Evolutionary conservation across 2,329 filamentous ascomycete species (phyloP), one percentile per base, ranked within the genome.

Genomic region (Colletotrichum agaves): DNA sequence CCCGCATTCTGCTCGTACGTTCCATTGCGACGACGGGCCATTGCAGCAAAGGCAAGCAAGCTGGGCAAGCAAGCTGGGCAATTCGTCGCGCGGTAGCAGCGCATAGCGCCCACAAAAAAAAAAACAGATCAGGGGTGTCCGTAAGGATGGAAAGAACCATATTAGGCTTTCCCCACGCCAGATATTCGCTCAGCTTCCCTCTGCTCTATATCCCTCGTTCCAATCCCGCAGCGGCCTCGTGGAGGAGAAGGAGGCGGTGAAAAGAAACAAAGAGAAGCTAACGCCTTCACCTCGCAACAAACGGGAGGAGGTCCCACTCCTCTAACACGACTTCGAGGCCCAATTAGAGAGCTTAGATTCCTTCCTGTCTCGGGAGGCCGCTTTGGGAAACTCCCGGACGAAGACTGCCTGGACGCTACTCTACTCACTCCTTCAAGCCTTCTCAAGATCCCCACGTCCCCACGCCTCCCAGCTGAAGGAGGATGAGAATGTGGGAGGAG

Each of bases 21-120:
- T 27, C 27, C 12, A 31, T 13, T 39, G 27, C 56, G 56, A 59
- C 43, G 17, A 59, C 56, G 27, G 27, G 27, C 8, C 6, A 27
- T n/a, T 10, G n/a, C 23, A 11, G n/a, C n/a, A 19, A 58, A 7
- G 33, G n/a, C 41, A 31, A 13, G 11, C 37, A 31, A 17, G 6
- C 7, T 17, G n/a, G 15, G 33, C 35, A 3, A 23, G 4, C 7
- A 8, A n/a, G 5, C 41, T 19, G 27, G 21, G 4, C 53, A 4
- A 10, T 7, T n/a, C 59, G n/a, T 62, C 17, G 3, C 49, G 64
- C 60, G 52, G 64, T 33, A 63, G 60, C 64, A 43, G 64, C 64
- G 64, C 60, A n/a, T 67, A 59, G 64, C 59, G 46, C 33, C 33
- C 17, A 46, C 41, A 59, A 67, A 67, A 50, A 11, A 49, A 59